Evolutionary conservation across 306 rosid species (phyloP).

Genomic region (Pyrus pyrifolia): DNA sequence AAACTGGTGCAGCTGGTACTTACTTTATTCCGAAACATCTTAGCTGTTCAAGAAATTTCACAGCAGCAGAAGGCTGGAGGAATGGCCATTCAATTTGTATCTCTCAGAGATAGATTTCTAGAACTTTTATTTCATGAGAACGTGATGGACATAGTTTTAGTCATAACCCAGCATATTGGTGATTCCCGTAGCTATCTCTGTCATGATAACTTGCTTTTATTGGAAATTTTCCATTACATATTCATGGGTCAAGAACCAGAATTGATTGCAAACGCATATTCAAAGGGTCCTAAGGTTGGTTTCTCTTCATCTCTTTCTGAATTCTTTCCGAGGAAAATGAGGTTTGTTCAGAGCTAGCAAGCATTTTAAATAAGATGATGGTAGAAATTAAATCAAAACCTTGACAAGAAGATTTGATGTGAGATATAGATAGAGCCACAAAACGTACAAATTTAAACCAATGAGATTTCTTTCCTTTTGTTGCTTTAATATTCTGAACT

Average conservation of each 20-base stretch:
- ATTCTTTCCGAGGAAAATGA: background rate
- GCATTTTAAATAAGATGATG: background rate
- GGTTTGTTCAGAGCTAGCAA: constrained; percentile 10
- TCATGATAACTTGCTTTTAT: constrained; percentile 79
- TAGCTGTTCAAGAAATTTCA: constrained; percentile 85
- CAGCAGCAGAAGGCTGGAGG: constrained; percentile 69
- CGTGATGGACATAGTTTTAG: constrained; percentile 81
- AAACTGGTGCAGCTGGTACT: constrained; percentile 84
- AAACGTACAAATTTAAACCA: background rate
- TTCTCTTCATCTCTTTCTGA: constrained; percentile 10
- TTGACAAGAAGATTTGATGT: background rate
- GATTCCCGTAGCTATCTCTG: constrained; percentile 57
- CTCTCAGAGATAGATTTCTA: constrained; percentile 66
- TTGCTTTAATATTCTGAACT: background rate
- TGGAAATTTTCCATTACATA: constrained; percentile 74
- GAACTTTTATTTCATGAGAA: constrained; percentile 80
- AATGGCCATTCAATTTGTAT: constrained; percentile 51
- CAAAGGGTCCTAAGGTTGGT: constrained; percentile 47
- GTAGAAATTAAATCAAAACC: background rate
- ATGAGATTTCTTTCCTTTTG: background rate
- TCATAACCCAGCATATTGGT: constrained; percentile 60
- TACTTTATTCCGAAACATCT: constrained; percentile 70
- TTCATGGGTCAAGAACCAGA: constrained; percentile 87
- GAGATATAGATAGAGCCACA: background rate
- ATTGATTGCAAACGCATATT: constrained; percentile 49